Conservation (phyloP, 2,329 filamentous ascomycete genomes). For the Thelonectria discophora region DNA sequence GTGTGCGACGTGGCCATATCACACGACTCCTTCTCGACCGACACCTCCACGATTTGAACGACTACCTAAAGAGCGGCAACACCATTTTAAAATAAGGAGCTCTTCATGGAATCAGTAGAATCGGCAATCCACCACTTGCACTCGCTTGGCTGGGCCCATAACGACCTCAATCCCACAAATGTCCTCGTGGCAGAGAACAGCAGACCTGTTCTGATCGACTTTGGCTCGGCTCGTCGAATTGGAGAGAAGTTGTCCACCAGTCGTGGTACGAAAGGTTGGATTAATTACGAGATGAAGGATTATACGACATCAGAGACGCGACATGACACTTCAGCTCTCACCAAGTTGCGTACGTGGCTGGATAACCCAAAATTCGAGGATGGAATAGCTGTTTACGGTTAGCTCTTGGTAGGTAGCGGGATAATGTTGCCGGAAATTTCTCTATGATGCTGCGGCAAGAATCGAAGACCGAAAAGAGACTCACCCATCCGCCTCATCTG, state of each 20-base stretch:
- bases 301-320: slow-evolving; percentile 25
- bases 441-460: slow-evolving; percentile 1
- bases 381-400: too few species aligned
- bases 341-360: slow-evolving; percentile 20
- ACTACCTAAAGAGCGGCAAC: slow-evolving; percentile 25
- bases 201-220: slow-evolving; percentile 25
- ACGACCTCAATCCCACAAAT: slow-evolving; percentile 29
- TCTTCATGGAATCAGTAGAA: slow-evolving; percentile 21
- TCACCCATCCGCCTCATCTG: slow-evolving; percentile 10
- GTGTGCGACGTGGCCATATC: slow-evolving; percentile 36
- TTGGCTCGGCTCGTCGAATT: slow-evolving; percentile 23
- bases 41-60: slow-evolving; percentile 24
- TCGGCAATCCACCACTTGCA: slow-evolving; percentile 25
- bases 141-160: slow-evolving; percentile 29
- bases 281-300: slow-evolving; percentile 25
- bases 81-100: slow-evolving; percentile 13
- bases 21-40: slow-evolving; percentile 39
- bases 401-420: too few species aligned
- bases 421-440: too few species aligned
- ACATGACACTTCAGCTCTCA: slow-evolving; percentile 25
- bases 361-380: slow-evolving; percentile 21
- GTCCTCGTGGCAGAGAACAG: slow-evolving; percentile 24
- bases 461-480: slow-evolving; percentile 7
- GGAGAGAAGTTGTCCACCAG: slow-evolving; percentile 25
- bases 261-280: slow-evolving; percentile 23